These are phyloP conservation scores for Leccinum fibrillosum DNA, from an alignment of 768 basidiomycete species.

Conservation along the genomic window DNA sequence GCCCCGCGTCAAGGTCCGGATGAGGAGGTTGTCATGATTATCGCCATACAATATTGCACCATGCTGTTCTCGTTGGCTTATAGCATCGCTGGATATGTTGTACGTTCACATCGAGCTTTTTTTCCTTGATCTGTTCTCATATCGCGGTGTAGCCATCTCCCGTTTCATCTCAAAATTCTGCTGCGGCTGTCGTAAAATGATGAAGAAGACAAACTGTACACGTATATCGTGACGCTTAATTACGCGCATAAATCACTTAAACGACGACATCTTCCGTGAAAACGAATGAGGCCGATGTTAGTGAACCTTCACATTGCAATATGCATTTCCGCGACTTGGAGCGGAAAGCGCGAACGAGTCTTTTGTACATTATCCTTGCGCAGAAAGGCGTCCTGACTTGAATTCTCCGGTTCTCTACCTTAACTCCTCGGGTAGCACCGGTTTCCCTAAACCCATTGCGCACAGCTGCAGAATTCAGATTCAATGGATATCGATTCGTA, in stretches of 20 bases:
- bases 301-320: conserved; percentile 5
- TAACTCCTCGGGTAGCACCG: conserved; percentile 39
- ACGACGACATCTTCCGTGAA: neutral
- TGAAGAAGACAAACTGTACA: conserved; percentile 17
- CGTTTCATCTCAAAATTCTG: conserved; percentile 21
- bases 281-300: neutral
- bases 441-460: conserved; percentile 42
- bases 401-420: conserved; percentile 15
- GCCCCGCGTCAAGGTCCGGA: conserved; percentile 18
- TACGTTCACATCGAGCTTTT: neutral
- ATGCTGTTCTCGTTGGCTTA: neutral
- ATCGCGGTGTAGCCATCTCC: conserved; percentile 14
- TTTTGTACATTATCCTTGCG: conserved; percentile 7
- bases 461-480: conserved; percentile 13
- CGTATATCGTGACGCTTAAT: neutral
- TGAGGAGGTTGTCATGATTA: conserved; percentile 29
- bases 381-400: conserved; percentile 3
- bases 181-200: conserved; percentile 20
- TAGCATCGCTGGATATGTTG: neutral
- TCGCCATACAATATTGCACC: conserved; percentile 23
- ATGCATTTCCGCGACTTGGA: conserved; percentile 20
- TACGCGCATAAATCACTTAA: neutral
- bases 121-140: neutral
- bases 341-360: neutral
- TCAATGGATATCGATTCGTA: no score